Conservation (phyloP, 257 asterid species). For the Gardenia jasminoides region DNA sequence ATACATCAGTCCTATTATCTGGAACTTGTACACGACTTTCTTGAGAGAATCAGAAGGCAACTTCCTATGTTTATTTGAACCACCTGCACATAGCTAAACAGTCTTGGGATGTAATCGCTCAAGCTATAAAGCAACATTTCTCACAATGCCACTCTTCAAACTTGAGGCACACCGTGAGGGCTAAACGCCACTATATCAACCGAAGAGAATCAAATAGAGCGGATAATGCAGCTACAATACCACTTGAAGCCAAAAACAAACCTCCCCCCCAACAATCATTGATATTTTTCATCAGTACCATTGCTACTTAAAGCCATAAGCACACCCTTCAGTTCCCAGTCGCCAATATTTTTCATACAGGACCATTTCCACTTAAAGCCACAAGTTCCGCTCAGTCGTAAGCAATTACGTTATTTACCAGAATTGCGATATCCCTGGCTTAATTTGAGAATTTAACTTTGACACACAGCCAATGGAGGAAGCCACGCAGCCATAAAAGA, state of each 20-base stretch:
- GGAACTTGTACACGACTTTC: not conserved
- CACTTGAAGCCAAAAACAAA: too few species aligned
- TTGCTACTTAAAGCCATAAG: too few species aligned
- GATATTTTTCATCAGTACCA: too few species aligned
- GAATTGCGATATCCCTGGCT: not conserved
- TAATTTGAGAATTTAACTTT: not conserved
- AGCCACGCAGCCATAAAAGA: not conserved
- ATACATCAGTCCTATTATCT: not conserved
- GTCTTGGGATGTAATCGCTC: not conserved
- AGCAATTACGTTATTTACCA: not conserved
- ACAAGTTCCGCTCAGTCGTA: not conserved
- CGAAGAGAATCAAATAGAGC: not conserved
- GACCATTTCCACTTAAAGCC: too few species aligned
- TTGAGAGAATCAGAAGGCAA: not conserved
- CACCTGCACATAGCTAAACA: slow-evolving; percentile 2
- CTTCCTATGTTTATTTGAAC: not conserved
- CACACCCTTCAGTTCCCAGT: too few species aligned
- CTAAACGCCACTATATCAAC: not conserved
- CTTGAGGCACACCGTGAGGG: not conserved
- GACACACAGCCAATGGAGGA: not conserved
- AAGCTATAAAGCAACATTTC: not conserved
- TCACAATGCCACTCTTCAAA: not conserved
- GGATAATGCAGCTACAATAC: not conserved
- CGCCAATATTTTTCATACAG: too few species aligned
- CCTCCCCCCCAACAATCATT: too few species aligned